Base-by-base conservation (phyloP, 2,329 filamentous ascomycete species). In the Aspergillus spinulosporus region DNA sequence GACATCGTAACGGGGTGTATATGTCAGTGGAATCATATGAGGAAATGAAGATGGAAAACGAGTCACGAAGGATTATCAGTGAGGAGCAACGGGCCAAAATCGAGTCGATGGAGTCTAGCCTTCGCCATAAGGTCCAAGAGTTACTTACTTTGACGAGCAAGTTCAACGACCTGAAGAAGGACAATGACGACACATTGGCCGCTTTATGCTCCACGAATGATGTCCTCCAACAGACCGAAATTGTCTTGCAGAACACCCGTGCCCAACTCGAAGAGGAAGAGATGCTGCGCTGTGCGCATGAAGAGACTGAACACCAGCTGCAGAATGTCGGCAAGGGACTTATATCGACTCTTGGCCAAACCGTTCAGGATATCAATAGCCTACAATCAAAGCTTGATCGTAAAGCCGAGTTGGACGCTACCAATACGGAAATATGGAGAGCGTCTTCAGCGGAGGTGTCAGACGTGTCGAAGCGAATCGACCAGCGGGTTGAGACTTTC, bases 1-100 rank as follows among this genome's bases (percentile, higher is more conserved):
- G 94, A 26, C 91, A 96, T 70, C 87, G 94, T 37, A 97, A 97
- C 69, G 94, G 94, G 52, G 93, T 99, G 2, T 97, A 97, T 70
- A 81, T 99, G 34, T 89, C 93, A 0, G 89, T 90, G 55, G 92
- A 96, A 57, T 84, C 84, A 12, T 97, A 92, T 68, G 93, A 97
- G 69, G 90, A 96, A 65, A 88, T 99, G 76, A 93, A 87, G 0
- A 89, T 90, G 4, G 88, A 96, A 71, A 97, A 89, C 73, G 94
- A 99, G 73, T 96, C 93, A 2, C 84, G 92, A 51, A 83, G 91
- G 9, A 97, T 97, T 60, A 82, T 97, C 39, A 89, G 88, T 63
- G 93, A 97, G 66, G 94, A 99, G 70, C 93, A 97, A 68, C 84
- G 87, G 5, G 92, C 93, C 64, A 93, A 91, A 72, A 92, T 99